Base-by-base conservation (phyloP, 2,329 filamentous ascomycete genomes). In the Pseudocercospora pini-densiflorae region DNA sequence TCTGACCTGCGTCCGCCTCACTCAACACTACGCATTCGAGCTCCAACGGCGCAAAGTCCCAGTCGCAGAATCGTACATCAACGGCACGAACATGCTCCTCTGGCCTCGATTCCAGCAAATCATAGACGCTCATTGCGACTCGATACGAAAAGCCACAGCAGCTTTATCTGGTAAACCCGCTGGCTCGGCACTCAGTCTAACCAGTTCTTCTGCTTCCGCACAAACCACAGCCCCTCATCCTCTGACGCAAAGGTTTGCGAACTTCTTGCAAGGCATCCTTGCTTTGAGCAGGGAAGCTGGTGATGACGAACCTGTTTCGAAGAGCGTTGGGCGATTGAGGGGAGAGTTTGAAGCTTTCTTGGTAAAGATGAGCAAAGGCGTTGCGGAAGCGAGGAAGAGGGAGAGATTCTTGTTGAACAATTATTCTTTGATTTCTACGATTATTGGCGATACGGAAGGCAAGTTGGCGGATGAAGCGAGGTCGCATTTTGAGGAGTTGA, bases 51-150 rank as follows among this genome's bases (percentile, higher is more conserved):
- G 94, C 62, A 94, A 96, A 76, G 89, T 98, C 0, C 95, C 95
- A 0, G 90, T 93, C 5, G 89, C 92, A 1, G 95, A 99, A 76
- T 86, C 88, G 45, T 99, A 99, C 77, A 90, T 97, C 77, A 99
- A 99, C 77, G 94, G 89, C 54, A 97, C 93, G 5, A 94, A 91
- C 75, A 99, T 99, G 93, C 87, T 95, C 2, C 87, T 99, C 5
- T 99, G 95, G 95, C 95, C 95, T 7, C 90, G 94, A 27, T 92
- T 99, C 74, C 96, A 99, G 79, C 88, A 92, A 64, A 89, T 97
- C 73, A 97, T 99, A 89, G 94, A 97, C 77, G 86, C 90, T 63
- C 95, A 99, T 77, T 93, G 92, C 80, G 93, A 97, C 62, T 96
- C 92, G 0, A 86, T 99, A 40, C 91, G 90, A 60, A 86, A 84